Base-by-base conservation (phyloP, 2,329 filamentous ascomycete species). In the Metarhizium anisopliae region DNA sequence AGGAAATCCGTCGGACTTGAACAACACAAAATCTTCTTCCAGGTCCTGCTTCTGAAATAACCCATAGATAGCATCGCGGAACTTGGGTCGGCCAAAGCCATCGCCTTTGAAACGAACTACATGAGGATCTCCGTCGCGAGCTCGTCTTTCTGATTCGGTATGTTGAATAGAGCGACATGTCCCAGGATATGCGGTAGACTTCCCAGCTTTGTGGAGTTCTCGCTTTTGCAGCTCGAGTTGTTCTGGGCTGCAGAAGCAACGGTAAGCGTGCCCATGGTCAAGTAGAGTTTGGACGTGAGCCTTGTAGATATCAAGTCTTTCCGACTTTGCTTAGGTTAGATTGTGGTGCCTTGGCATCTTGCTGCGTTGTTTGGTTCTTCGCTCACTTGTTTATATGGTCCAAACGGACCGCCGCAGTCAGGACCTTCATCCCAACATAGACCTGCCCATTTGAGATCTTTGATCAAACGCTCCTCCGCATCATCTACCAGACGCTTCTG, bases 371-470 rank as follows among this genome's bases (percentile, higher is more conserved):
- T 14, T 5, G 4, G 25, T 8, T 18, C 42, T 30, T 49, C 20
- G 52, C 65, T 62, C 77, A 91, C 85, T 76, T 94, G 90, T 75
- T 83, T 83, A 70, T 96, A 99, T 0, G 94, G 90, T 2, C 91
- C 91, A 66, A 87, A 88, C 0, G 84, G 83, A 1, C 94, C 93
- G 40, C 87, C 89, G 43, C 90, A 79, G 63, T 88, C 82, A 4
- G 94, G 94, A 3, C 92, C 92, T 82, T 99, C 95, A 70, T 96
- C 92, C 93, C 93, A 99, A 54, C 86, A 75, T 36, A 99, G 74
- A 0, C 92, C 91, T 18, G 91, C 88, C 94, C 94, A 99, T 72
- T 79, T 78, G 54, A 99, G 72, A 67, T 97, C 93, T 57, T 87
- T 75, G 61, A 87, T 88, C 3, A 99, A 73, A 55, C 85, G 81